Evolutionary conservation across 1,284 basidiomycete species (phyloP).

Genomic region (Naganishia sp.): DNA sequence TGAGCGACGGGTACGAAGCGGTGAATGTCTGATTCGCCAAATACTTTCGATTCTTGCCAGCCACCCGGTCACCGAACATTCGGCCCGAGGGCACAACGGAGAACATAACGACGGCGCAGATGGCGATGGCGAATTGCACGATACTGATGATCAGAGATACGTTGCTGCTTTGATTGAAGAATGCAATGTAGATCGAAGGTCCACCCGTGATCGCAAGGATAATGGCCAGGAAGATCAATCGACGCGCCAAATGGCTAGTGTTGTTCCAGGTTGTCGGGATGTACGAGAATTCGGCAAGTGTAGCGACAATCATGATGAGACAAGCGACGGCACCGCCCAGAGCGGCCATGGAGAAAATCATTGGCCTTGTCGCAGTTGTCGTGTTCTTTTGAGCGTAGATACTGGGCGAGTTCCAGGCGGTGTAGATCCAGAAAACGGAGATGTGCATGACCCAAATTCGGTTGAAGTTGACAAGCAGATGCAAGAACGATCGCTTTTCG

Average conservation of each 20-base stretch:
- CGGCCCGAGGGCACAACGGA: slow-evolving; percentile 85
- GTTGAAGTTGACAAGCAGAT: slow-evolving; percentile 96
- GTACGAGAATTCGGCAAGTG: slow-evolving; percentile 88
- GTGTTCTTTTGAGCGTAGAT: slow-evolving; percentile 68
- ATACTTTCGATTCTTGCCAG: slow-evolving; percentile 89
- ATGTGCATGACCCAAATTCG: slow-evolving; percentile 95
- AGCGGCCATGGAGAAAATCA: slow-evolving; percentile 84
- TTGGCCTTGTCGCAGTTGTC: slow-evolving; percentile 64
- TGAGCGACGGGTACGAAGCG: slow-evolving; percentile 79
- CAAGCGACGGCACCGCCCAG: slow-evolving; percentile 88
- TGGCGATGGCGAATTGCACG: slow-evolving; percentile 87
- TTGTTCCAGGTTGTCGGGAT: slow-evolving; percentile 98
- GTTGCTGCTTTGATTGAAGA: slow-evolving; percentile 65
- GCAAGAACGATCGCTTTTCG: slow-evolving; percentile 90
- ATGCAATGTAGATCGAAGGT: slow-evolving; percentile 85
- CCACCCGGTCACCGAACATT: slow-evolving; percentile 87
- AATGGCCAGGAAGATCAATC: slow-evolving; percentile 78
- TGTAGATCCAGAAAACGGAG: slow-evolving; percentile 90
- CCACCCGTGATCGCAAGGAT: slow-evolving; percentile 81
- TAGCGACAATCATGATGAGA: slow-evolving; percentile 89
- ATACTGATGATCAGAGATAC: slow-evolving; percentile 83
- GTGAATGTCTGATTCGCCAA: slow-evolving; percentile 95
- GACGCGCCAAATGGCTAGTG: slow-evolving; percentile 85
- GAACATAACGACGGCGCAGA: slow-evolving; percentile 77
- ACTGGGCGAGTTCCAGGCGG: slow-evolving; percentile 85